Evolutionary conservation across 2,329 filamentous ascomycete species (phyloP).

Genomic region (Amphichorda felina): DNA sequence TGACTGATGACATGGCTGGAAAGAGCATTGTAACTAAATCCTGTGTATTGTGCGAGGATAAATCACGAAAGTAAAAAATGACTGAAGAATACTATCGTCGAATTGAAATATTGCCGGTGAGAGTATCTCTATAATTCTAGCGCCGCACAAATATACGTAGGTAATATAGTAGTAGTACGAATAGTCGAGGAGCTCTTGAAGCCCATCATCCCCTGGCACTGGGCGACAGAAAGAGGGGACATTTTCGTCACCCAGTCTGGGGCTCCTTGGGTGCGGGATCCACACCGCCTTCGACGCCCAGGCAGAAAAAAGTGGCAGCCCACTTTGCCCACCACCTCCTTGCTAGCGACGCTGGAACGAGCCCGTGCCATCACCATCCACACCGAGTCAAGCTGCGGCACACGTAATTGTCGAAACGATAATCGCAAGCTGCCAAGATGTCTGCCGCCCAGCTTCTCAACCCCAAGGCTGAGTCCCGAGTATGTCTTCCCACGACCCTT

Average conservation of each 20-base stretch:
- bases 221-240: too few relatives aligned
- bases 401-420: conserved; percentile 3
- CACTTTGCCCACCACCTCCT: conserved; percentile 3
- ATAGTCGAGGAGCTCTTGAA: too few relatives aligned
- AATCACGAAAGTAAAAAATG: too few relatives aligned
- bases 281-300: conserved; percentile 3
- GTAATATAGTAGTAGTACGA: too few relatives aligned
- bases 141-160: too few relatives aligned
- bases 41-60: too few relatives aligned
- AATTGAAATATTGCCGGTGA: too few relatives aligned
- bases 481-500: conserved; percentile 31
- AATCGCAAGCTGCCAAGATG: conserved; percentile 39
- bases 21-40: background rate
- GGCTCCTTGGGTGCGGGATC: too few relatives aligned
- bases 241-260: too few relatives aligned
- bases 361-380: background rate
- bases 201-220: too few relatives aligned
- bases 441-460: conserved; percentile 97
- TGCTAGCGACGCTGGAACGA: conserved; percentile 1
- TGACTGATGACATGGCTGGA: background rate
- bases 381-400: background rate
- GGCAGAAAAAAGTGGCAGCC: conserved; percentile 9
- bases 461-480: conserved; percentile 95
- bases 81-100: too few relatives aligned
- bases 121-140: too few relatives aligned